Evolutionary conservation across 345 rosid species (phyloP).

Genomic region (Carallia brachiata): DNA sequence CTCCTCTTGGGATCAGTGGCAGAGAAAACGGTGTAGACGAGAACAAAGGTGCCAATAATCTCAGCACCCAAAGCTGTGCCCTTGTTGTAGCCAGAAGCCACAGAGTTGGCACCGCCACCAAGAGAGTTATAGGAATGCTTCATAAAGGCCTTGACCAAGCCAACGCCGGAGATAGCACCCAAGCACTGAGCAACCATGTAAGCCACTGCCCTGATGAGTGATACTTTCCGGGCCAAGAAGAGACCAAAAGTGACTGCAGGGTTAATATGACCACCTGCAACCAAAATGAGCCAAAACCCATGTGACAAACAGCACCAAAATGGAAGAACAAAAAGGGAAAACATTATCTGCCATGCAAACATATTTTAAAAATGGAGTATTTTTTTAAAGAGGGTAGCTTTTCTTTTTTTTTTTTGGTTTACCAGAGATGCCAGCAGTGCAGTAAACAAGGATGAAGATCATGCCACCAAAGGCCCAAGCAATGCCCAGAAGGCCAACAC

Average conservation of each 20-base stretch:
- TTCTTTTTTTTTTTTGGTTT: neutral
- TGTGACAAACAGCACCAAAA: neutral
- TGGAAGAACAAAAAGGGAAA: neutral
- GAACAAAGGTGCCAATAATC: constrained; percentile 72
- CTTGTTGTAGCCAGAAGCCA: constrained; percentile 50
- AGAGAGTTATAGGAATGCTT: constrained; percentile 46
- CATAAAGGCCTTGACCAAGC: constrained; percentile 80
- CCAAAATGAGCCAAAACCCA: constrained; percentile 9
- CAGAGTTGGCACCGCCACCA: constrained; percentile 69
- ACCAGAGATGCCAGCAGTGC: constrained; percentile 94
- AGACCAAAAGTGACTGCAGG: constrained; percentile 70
- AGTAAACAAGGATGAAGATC: constrained; percentile 66
- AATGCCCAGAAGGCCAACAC: constrained; percentile 86
- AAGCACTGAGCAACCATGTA: constrained; percentile 83
- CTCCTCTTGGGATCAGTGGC: constrained; percentile 89
- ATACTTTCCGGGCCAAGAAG: constrained; percentile 68
- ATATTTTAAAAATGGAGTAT: too few relatives aligned
- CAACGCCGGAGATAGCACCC: constrained; percentile 84
- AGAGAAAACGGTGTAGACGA: constrained; percentile 77
- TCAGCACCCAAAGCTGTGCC: constrained; percentile 83
- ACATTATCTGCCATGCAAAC: too few relatives aligned
- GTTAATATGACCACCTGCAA: constrained; percentile 69
- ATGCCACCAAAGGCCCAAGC: constrained; percentile 96
- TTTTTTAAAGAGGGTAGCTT: neutral
- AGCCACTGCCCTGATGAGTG: constrained; percentile 56